These are phyloP conservation scores for Aspergillus neotritici DNA, from an alignment of 2,329 filamentous ascomycete species.

Conservation along the genomic window DNA sequence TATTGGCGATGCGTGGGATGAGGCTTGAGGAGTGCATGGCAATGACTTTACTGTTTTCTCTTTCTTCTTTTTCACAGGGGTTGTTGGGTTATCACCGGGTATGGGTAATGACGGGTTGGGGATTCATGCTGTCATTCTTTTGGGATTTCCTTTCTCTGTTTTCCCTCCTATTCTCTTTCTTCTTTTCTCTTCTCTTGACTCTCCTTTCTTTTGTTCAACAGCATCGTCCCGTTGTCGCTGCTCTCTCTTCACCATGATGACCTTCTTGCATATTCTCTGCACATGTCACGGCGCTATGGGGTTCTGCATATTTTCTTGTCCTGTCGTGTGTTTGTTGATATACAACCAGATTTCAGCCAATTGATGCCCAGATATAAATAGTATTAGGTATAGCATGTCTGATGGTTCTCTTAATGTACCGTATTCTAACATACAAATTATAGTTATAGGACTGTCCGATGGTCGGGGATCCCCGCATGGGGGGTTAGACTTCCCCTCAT, in stretches of 20 bases:
- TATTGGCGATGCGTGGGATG: constrained; percentile 8
- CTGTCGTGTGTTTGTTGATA: constrained; percentile 11
- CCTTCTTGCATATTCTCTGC: constrained; percentile 18
- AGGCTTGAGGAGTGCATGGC: constrained; percentile 7
- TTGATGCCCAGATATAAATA: no score
- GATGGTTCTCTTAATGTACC: no score
- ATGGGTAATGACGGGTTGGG: constrained; percentile 20
- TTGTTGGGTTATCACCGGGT: background rate
- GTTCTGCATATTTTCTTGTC: no score
- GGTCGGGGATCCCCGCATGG: no score
- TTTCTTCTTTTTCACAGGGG: constrained; percentile 1
- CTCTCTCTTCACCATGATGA: constrained; percentile 11
- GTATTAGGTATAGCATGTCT: no score
- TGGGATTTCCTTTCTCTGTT: constrained; percentile 10
- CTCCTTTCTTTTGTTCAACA: constrained; percentile 1
- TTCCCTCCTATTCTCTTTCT: background rate
- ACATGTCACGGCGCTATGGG: constrained; percentile 19
- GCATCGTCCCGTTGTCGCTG: constrained; percentile 6
- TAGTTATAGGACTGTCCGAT: no score
- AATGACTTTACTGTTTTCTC: constrained; percentile 1
- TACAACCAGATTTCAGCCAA: no score
- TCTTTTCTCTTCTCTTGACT: constrained; percentile 3
- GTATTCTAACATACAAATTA: no score
- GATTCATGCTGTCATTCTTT: constrained; percentile 15
- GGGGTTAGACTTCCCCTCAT: no score